These are phyloP conservation scores for rapeseed (Brassica napus) DNA, from an alignment of 345 rosid genomes.

Conservation along the genomic window Da-Ae NC_063435.1:1704001-1704500, in stretches of 20 bases:
- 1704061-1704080: constrained; percentile 70
- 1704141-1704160: constrained; percentile 21
- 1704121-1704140: constrained; percentile 23
- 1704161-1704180: constrained; percentile 9
- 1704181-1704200: constrained; percentile 96
- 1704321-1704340: constrained; percentile 84
- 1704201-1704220: constrained; percentile 94
- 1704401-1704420: constrained; percentile 77
- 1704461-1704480: constrained; percentile 97
- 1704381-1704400: constrained; percentile 84
- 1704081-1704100: constrained; percentile 81
- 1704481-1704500: constrained; percentile 49
- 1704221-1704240: constrained; percentile 89
- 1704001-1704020: constrained; percentile 88
- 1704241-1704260: constrained; percentile 84
- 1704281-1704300: constrained; percentile 92
- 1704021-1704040: constrained; percentile 92
- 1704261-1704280: constrained; percentile 95
- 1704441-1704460: constrained; percentile 99
- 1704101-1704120: constrained; percentile 61
- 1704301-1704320: constrained; percentile 84
- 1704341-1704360: constrained; percentile 73
- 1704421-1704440: constrained; percentile 71
- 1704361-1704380: constrained; percentile 96
- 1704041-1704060: constrained; percentile 84